Evolutionary conservation across 495 filamentous ascomycete genomes (phyloP).

Genomic region (Rostrohypoxylon terebratum): DNA sequence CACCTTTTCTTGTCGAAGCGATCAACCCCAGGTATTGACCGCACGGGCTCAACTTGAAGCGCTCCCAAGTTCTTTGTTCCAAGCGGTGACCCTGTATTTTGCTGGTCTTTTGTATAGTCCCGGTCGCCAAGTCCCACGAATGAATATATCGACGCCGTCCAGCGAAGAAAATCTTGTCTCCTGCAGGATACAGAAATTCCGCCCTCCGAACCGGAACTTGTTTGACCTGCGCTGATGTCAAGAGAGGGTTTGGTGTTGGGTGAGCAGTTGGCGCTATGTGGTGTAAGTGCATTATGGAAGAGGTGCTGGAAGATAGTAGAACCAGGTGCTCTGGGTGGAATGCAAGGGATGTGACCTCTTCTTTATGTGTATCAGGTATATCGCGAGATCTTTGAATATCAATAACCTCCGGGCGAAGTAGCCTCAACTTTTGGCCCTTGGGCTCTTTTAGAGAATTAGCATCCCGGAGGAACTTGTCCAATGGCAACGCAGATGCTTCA

Average conservation of each 20-base stretch:
- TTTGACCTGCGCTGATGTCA: constrained; percentile 89
- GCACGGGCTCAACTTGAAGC: constrained; percentile 85
- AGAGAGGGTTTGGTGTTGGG: constrained; percentile 81
- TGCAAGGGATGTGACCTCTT: constrained; percentile 81
- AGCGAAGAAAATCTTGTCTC: constrained; percentile 81
- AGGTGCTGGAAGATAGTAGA: constrained; percentile 85
- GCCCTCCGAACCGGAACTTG: constrained; percentile 83
- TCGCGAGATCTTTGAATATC: constrained; percentile 77
- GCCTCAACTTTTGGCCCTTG: constrained; percentile 63
- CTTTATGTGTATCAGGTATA: constrained; percentile 67
- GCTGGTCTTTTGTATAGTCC: constrained; percentile 79
- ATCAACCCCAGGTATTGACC: constrained; percentile 85
- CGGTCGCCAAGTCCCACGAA: constrained; percentile 87
- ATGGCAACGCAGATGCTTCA: constrained; percentile 73
- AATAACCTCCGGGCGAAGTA: constrained; percentile 85
- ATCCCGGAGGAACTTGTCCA: constrained; percentile 82
- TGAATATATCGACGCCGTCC: constrained; percentile 93
- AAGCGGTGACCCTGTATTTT: constrained; percentile 83
- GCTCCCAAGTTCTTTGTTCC: constrained; percentile 91
- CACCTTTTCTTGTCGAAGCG: constrained; percentile 81
- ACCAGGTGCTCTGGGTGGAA: constrained; percentile 92
- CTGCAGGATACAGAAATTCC: constrained; percentile 72
- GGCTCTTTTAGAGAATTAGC: constrained; percentile 65
- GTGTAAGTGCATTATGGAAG: constrained; percentile 87
- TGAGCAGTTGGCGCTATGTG: constrained; percentile 81